Evolutionary conservation across 2,329 filamentous ascomycete species (phyloP).

Genomic region (Xylaria sp.): DNA sequence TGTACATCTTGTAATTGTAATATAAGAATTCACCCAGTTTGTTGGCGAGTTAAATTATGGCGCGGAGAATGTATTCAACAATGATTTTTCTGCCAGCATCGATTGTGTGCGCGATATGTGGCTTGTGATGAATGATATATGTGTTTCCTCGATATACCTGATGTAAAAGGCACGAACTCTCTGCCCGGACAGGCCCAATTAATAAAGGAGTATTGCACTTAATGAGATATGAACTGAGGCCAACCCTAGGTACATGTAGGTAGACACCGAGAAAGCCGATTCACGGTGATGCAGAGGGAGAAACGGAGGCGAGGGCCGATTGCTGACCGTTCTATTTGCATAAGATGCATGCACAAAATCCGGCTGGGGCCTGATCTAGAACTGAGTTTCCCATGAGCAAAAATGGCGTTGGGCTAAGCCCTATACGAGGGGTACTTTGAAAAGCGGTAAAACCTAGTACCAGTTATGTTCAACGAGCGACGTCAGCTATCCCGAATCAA

Average conservation of each 20-base stretch:
- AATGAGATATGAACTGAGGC: slow-evolving; percentile 24
- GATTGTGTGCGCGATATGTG: slow-evolving; percentile 26
- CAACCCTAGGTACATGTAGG: slow-evolving; percentile 17
- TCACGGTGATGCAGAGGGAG: slow-evolving; percentile 23
- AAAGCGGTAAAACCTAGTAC: not conserved
- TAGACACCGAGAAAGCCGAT: slow-evolving; percentile 23
- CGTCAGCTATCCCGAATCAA: not conserved
- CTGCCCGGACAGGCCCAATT: slow-evolving; percentile 23
- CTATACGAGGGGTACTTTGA: too few species aligned
- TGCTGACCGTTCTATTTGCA: too few species aligned
- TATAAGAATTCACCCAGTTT: slow-evolving; percentile 27
- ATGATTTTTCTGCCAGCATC: slow-evolving; percentile 28
- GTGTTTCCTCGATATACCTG: slow-evolving; percentile 26
- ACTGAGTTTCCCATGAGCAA: too few species aligned
- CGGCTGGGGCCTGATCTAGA: slow-evolving; percentile 6
- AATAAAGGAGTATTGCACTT: slow-evolving; percentile 26
- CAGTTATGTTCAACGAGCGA: not conserved
- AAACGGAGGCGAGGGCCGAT: not conserved
- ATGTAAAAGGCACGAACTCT: slow-evolving; percentile 29
- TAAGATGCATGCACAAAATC: slow-evolving; percentile 7
- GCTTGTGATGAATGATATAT: slow-evolving; percentile 29
- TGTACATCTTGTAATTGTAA: slow-evolving; percentile 2
- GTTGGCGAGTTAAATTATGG: slow-evolving; percentile 27
- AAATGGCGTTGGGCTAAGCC: too few species aligned
- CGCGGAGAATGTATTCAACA: slow-evolving; percentile 27